Percentiles rank a stretch among this genome's conserved stretches.
Evolutionary conservation across 2,329 filamentous ascomycete genomes (phyloP).

Genomic region (Pyricularia sp.): DNA sequence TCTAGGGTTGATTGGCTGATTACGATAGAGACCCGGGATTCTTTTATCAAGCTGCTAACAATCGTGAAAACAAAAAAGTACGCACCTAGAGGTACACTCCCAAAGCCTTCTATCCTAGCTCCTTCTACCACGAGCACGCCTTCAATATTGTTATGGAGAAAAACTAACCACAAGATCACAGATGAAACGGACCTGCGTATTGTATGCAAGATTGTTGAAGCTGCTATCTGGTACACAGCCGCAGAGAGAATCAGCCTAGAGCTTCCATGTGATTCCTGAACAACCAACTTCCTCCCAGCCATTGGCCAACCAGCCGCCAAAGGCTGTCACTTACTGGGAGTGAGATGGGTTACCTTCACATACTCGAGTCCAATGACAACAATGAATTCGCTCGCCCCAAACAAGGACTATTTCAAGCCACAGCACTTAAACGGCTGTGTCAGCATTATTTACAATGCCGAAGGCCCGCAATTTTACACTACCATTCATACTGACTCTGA

Average conservation of each 20-base stretch:
- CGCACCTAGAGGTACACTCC: conserved; percentile 46
- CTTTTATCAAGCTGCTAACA: background rate
- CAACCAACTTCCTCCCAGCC: background rate
- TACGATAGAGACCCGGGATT: background rate
- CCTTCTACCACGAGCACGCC: background rate
- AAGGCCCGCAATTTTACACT: background rate
- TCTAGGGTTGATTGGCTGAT: background rate
- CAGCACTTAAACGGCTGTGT: background rate
- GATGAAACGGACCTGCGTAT: conserved; percentile 53
- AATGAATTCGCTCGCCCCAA: background rate
- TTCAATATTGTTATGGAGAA: background rate
- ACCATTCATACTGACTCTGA: background rate
- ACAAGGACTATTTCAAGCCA: background rate
- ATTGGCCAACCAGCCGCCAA: background rate
- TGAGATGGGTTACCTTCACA: background rate
- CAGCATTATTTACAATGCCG: background rate
- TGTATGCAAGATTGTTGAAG: conserved; percentile 57
- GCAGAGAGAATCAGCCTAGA: conserved; percentile 27
- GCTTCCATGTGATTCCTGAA: conserved; percentile 3
- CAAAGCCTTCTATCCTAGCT: conserved; percentile 1
- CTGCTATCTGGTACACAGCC: conserved; percentile 55
- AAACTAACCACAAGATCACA: conserved; percentile 12
- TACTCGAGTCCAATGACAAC: background rate
- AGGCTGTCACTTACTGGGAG: background rate
- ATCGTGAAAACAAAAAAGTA: conserved; percentile 31